Conservation (phyloP, 75 land plant species). For the Cryptomeria japonica region DNA sequence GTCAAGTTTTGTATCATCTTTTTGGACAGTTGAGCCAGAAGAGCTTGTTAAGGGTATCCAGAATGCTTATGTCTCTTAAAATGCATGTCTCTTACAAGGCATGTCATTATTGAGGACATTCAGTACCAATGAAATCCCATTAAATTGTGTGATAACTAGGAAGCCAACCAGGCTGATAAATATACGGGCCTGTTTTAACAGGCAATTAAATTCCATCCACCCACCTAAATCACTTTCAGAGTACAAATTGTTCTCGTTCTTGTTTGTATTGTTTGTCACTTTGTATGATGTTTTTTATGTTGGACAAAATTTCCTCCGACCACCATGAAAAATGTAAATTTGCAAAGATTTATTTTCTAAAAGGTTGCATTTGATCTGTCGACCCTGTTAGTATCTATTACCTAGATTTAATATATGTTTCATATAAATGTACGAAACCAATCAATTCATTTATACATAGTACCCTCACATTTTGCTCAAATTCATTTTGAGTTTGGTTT, state of each 20-base stretch:
- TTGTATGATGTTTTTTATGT: background rate
- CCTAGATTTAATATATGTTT: too few relatives aligned
- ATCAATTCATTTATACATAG: too few relatives aligned
- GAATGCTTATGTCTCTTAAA: too few relatives aligned
- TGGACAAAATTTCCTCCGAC: background rate
- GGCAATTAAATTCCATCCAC: background rate
- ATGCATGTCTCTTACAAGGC: background rate
- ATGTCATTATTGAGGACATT: background rate
- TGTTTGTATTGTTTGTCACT: background rate
- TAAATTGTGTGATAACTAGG: background rate
- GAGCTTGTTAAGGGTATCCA: background rate
- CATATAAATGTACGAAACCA: too few relatives aligned
- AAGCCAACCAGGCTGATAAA: background rate
- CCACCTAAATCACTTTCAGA: background rate
- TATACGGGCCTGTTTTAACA: background rate
- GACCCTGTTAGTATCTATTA: too few relatives aligned
- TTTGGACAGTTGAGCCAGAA: background rate
- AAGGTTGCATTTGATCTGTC: too few relatives aligned
- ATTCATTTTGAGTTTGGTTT: too few relatives aligned
- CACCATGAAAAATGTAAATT: too few relatives aligned
- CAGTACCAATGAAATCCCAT: background rate
- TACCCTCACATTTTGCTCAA: too few relatives aligned
- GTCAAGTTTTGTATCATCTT: background rate
- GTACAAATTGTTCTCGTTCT: background rate
- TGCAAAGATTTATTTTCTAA: too few relatives aligned